Base-by-base conservation (phyloP, 2,329 filamentous ascomycete species). In the Aspergillus persii region DNA sequence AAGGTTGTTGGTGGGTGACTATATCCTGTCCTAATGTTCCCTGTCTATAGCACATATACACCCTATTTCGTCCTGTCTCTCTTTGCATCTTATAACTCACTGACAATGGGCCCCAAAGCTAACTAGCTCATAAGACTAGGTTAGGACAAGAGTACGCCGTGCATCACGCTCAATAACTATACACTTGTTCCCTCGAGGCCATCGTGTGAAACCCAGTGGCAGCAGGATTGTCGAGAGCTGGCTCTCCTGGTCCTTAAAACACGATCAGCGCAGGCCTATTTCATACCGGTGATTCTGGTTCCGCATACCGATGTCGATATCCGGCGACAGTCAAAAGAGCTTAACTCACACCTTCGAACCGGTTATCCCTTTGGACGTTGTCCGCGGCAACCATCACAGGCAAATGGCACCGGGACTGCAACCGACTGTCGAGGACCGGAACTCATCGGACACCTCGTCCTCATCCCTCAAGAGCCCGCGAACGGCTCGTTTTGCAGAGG, bases 401-500 rank as follows among this genome's bases (percentile, higher is more conserved):
- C 65, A 62, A 69, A 73, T 70, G 68, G 65, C 61, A 47, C 65
- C 60, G 58, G 62, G 60, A 61, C 67, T 66, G 57, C 70, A 66
- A 58, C 69, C 68, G 15, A 68, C 68, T 48, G 61, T 65, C 46
- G 63, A 68, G 53, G 66, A 60, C 61, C 67, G 69, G 57, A 69
- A 59, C 53, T 68, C 65, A 44, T 71, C 71, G n/a, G 74, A 74
- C 49, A 71, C 70, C 15, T 69, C 70, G 33, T 62, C 61, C 30
- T 68, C 72, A 5, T 75, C 74, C 23, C 51, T 82, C 57, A 83
- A 79, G 70, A 80, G 83, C 56, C 84, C 84, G 54, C 79, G 86
- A 60, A 82, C 81, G 59, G 80, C 86, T 69, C 84, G 86, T 67
- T 88, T 89, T 69, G 85, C 85, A 41, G 86, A 89, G 78, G 86